A percentile compares a stretch with the other conserved stretches of the same genome.
Conservation (phyloP, 352 stramenopile genomes). For the Blastocystis sp. region DNA sequence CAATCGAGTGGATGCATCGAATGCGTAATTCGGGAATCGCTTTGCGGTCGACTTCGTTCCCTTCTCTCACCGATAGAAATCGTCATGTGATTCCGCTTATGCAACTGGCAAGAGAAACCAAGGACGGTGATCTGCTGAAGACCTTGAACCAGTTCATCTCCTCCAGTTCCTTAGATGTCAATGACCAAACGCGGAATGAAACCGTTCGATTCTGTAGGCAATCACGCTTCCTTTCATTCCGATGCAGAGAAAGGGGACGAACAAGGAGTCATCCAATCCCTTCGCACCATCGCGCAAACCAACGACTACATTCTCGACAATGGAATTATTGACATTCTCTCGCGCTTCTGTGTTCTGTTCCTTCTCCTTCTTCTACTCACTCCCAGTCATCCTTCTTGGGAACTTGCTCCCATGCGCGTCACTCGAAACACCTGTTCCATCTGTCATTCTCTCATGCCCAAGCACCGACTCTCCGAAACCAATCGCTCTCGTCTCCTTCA, state of each 20-base stretch:
- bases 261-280: background rate
- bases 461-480: background rate
- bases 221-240: background rate
- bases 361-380: background rate
- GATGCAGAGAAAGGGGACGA: background rate
- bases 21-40: background rate
- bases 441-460: background rate
- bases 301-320: background rate
- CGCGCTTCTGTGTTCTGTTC: slow-evolving; percentile 22
- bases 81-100: background rate
- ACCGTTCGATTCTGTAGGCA: background rate
- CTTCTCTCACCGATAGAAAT: background rate
- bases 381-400: slow-evolving; percentile 15
- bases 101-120: background rate
- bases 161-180: background rate
- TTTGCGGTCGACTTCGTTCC: background rate
- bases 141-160: background rate
- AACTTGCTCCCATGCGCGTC: background rate
- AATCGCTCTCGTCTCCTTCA: background rate
- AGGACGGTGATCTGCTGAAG: background rate
- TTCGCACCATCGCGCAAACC: background rate
- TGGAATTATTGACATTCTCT: background rate
- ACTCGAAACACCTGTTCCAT: background rate
- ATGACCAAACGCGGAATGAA: background rate
- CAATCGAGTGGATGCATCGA: background rate